Base-by-base conservation (phyloP, 2,329 filamentous ascomycete species). In the Pseudocercospora musae region DNA sequence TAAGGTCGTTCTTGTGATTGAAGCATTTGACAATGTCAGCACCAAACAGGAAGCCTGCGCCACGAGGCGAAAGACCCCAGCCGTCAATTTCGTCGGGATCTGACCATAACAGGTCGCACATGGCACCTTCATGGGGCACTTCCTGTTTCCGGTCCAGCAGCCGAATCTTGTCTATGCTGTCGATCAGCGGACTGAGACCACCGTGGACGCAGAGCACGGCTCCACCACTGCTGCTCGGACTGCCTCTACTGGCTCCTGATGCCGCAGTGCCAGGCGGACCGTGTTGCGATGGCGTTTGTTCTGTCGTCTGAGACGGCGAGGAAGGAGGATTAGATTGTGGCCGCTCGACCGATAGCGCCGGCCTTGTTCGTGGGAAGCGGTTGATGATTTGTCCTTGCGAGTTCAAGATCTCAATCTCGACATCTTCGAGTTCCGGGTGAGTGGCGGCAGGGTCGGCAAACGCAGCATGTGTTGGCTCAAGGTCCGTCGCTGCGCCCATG, bases 71-170 rank as follows among this genome's bases (percentile, higher is more conserved):
- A 5, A 98, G 81, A 10, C 93, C 94, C 95, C 95, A 99, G 63
- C 93, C 94, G 74, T 97, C 93, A 66, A 97, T 96, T 71, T 99
- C 95, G 76, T 99, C 95, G 0, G 95, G 95, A 73, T 99, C 95
- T 0, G 92, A 97, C 95, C 95, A 99, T 2, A 99, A 84, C 0
- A 99, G 83, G 77, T 99, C 95, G 78, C 95, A 99, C 95, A 99
- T 99, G 74, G 95, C 92, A 60, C 95, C 95, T 79, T 99, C 95
- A 74, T 99, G 95, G 0, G 95, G 95, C 0, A 99, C 95, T 79
- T 99, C 95, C 79, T 99, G 95, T 77, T 98, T 98, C 66, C 94
- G 88, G 76, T 99, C 96, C 21, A 99, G 85, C 13, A 98, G 82
- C 21, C 95, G 86, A 74, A 99, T 99, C 78, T 96, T 96, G 75